Evolutionary conservation across 495 filamentous ascomycete species (phyloP), one percentile per base, ranked within the genome.

Genomic region (Lasiosphaeriaceae sp.): DNA sequence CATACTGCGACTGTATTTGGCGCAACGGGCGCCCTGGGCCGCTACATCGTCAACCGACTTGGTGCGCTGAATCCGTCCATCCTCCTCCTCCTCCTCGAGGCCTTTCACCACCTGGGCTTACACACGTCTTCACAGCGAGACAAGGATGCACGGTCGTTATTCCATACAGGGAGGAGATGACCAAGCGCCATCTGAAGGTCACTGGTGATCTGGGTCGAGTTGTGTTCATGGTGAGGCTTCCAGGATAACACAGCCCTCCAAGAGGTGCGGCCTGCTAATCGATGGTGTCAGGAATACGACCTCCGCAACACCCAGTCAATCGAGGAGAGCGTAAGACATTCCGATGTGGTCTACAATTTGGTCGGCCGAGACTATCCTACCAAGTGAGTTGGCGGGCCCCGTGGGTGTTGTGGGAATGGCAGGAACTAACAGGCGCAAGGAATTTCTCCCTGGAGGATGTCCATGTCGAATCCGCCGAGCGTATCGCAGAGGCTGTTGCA

Each of bases 1-100:
- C 90, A 97, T 73, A 97, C 92, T 57, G 92, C 88, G 34, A 99
- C 94, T 43, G 92, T 99, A 66, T 99, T 99, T 74, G 94, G 94
- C 74, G 95, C 95, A 59, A 96, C 93, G 43, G 94, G 94, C 60
- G 92, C 95, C 71, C 81, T 99, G 39, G 94, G 94, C 66, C 87
- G 94, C 65, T 99, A 99, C 73, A 95, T 99, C 73, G 94, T 97
- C 66, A 95, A 96, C 75, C 83, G 88, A 66, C 85, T 99, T 66
- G 94, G 94, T 96, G 82, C 61, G 81, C 31, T 41, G 7, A 31
- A 31, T 31, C 22, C 23, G 11, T 29, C 6, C 7, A 8, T 14
- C 9, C 34, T 14, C 34, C 34, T 14, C 14, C 34, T 37, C 43
- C 45, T 34, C 49, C n/a, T 22, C 49, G 44, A 48, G 60, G 43